These are phyloP conservation scores for Diaporthe sp. DNA, from an alignment of 2,329 filamentous ascomycete species.

Conservation along the genomic window DNA sequence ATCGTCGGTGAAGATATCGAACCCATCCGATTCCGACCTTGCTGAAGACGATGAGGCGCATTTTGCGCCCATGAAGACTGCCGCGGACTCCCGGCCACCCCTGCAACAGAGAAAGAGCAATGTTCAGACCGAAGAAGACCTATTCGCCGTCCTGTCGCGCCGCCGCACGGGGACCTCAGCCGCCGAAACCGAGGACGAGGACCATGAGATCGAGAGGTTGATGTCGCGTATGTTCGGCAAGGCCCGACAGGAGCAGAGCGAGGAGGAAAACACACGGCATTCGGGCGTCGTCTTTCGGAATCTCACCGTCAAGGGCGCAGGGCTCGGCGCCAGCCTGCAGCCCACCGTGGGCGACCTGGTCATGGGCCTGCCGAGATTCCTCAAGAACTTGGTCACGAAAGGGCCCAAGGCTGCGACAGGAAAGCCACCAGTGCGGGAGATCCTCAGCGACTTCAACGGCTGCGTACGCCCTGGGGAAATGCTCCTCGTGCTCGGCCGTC, in stretches of 20 bases:
- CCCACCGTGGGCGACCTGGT: slow-evolving; percentile 58
- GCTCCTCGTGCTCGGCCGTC: slow-evolving; percentile 35
- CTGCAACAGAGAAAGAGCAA: slow-evolving; percentile 6
- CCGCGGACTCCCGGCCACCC: slow-evolving; percentile 2
- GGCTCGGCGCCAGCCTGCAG: slow-evolving; percentile 71
- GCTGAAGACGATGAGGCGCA: neutral
- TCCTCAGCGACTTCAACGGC: slow-evolving; percentile 63
- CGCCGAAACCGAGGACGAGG: slow-evolving; percentile 52
- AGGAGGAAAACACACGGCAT: slow-evolving; percentile 79
- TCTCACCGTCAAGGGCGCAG: slow-evolving; percentile 78
- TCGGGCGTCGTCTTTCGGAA: slow-evolving; percentile 79
- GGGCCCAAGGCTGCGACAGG: slow-evolving; percentile 48
- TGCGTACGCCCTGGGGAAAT: slow-evolving; percentile 28
- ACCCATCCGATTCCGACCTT: slow-evolving; percentile 18
- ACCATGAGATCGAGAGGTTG: slow-evolving; percentile 70
- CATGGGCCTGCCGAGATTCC: slow-evolving; percentile 47
- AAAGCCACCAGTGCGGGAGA: slow-evolving; percentile 73
- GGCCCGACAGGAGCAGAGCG: slow-evolving; percentile 73
- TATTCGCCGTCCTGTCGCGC: slow-evolving; percentile 64
- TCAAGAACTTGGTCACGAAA: slow-evolving; percentile 44
- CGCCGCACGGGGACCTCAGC: slow-evolving; percentile 58
- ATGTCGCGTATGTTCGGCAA: slow-evolving; percentile 81
- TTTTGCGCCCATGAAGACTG: slow-evolving; percentile 16
- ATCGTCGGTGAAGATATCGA: neutral
- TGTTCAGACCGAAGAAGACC: slow-evolving; percentile 62